Percentiles rank a stretch among this genome's conserved stretches.
Evolutionary conservation across 352 stramenopile species (phyloP).

Genomic region (Pythium oligandrum): DNA sequence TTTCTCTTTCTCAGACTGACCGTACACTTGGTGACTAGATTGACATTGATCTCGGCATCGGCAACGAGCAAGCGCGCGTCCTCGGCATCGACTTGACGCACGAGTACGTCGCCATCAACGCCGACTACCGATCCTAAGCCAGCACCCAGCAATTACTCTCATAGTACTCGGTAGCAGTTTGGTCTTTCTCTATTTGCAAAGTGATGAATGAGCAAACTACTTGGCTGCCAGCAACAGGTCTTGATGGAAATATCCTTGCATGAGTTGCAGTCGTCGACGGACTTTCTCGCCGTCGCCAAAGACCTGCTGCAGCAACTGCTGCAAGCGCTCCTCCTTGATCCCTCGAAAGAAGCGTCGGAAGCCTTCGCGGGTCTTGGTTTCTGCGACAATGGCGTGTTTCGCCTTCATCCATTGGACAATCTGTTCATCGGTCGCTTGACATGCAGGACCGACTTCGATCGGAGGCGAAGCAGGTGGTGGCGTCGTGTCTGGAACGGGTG

Average conservation of each 20-base stretch:
- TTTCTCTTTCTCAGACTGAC: too few species aligned
- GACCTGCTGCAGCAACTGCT: constrained; percentile 38
- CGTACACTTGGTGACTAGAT: constrained; percentile 42
- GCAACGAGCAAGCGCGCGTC: constrained; percentile 80
- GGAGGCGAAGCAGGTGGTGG: neutral
- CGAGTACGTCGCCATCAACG: constrained; percentile 98
- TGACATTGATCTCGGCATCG: constrained; percentile 91
- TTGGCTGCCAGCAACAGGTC: constrained; percentile 9
- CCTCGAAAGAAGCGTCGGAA: constrained; percentile 65
- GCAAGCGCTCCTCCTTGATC: constrained; percentile 44
- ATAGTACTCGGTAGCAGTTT: too few species aligned
- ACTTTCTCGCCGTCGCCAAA: constrained; percentile 55
- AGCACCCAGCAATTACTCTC: too few species aligned
- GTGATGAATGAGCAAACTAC: constrained; percentile 6
- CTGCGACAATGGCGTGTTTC: constrained; percentile 29
- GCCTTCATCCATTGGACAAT: constrained; percentile 47
- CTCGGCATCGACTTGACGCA: constrained; percentile 97
- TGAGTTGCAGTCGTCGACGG: constrained; percentile 58
- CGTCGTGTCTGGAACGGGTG: neutral
- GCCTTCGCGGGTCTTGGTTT: constrained; percentile 70
- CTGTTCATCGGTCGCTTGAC: constrained; percentile 35
- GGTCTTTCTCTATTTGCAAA: neutral
- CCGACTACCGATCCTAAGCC: constrained; percentile 95
- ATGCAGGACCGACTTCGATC: constrained; percentile 25
- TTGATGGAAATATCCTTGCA: constrained; percentile 48